Percentiles rank a stretch among this genome's conserved stretches.
Conservation (phyloP, 805 yeast genomes). For the Lachancea sp. region DNA sequence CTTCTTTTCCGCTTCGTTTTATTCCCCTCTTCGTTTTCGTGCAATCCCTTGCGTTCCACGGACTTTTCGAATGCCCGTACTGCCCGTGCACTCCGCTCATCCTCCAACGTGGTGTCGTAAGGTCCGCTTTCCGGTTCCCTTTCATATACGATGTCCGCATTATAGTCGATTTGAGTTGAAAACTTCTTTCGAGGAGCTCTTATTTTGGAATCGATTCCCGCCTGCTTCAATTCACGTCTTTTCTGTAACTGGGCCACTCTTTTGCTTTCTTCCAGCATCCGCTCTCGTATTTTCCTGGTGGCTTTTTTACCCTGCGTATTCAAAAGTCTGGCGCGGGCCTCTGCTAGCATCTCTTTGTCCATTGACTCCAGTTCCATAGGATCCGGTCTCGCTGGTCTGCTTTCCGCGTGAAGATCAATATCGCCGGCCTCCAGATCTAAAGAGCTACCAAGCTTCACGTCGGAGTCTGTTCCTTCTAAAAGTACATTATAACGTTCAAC, state of each 20-base stretch:
- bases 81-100: conserved; percentile 34
- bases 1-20: conserved; percentile 27
- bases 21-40: conserved; percentile 32
- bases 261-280: conserved; percentile 71
- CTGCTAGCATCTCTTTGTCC: conserved; percentile 87
- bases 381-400: conserved; percentile 77
- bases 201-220: conserved; percentile 55
- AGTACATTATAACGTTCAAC: conserved; percentile 76
- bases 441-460: conserved; percentile 35
- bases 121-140: conserved; percentile 59
- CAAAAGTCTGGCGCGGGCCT: conserved; percentile 85
- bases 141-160: conserved; percentile 77
- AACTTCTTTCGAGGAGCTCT: conserved; percentile 47
- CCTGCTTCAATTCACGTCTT: conserved; percentile 73
- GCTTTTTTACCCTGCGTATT: conserved; percentile 95
- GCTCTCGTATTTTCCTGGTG: conserved; percentile 78
- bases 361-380: conserved; percentile 76
- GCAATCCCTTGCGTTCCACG: conserved; percentile 42
- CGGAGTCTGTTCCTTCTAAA: conserved; percentile 40
- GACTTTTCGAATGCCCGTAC: conserved; percentile 38
- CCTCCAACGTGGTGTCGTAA: conserved; percentile 64
- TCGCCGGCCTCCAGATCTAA: conserved; percentile 42
- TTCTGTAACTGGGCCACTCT: conserved; percentile 71
- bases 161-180: conserved; percentile 68
- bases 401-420: conserved; percentile 65